Base-by-base conservation (phyloP, 2,329 filamentous ascomycete genomes). In the Pseudocercospora musae region DNA sequence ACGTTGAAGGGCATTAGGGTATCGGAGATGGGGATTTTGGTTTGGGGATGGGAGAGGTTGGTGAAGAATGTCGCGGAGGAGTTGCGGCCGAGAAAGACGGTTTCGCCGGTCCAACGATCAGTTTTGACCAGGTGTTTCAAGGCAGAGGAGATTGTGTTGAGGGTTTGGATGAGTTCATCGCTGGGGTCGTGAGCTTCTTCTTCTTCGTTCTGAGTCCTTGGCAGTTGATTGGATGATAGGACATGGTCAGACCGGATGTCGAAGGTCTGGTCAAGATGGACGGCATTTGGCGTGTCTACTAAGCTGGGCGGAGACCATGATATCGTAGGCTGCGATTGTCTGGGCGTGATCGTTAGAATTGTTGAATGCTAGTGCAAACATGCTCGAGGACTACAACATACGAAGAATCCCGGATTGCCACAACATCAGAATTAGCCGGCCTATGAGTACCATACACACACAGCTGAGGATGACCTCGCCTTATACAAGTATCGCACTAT, bases 81-180 rank as follows among this genome's bases (percentile, higher is more conserved):
- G 27, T 61, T 61, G 10, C 53, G 59, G 53, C 59, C 59, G 2
- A 61, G 42, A 20, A 48, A 61, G 3, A 61, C 33, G 8, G 31
- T 57, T 21, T 61, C 59, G 20, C 59, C 59, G 29, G 59, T 61
- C 52, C 56, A 48, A 9, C 44, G 37, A 25, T 48, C 44, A 18
- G 44, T 48, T 48, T 25, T 48, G 44, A 20, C 3, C 2, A 23
- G 18, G 21, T 48, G 9, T 15, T 11, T 48, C 18, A 48, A 13
- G 21, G 9, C 7, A 21, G 44, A 23, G 44, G 44, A 48, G 44
- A 13, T 48, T 15, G 2, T 48, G 44, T 48, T 18, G 8, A 48
- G 44, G 21, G 8, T 48, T 15, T 48, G 44, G 13, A 48, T 48
- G 20, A 48, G 44, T 48, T 48, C 44, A 25, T 48, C 44, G 11